A percentile compares a stretch with the other conserved stretches of the same genome.
Conservation (phyloP, 2,329 filamentous ascomycete species). For the Colletotrichum tofieldiae region DNA sequence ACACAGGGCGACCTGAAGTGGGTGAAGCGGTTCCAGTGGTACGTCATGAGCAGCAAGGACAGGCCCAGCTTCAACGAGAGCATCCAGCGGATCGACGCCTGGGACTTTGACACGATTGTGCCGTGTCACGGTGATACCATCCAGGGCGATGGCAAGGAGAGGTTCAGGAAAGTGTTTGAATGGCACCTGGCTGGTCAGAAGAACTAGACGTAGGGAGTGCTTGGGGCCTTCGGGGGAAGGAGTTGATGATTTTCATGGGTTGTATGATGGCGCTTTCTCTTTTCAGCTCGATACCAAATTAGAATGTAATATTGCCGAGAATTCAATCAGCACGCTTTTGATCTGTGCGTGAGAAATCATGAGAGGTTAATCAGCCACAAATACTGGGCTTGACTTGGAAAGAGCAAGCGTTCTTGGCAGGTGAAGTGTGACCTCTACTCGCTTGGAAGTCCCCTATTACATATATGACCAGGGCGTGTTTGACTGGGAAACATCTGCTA, state of each 20-base stretch:
- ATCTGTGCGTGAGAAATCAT: background rate
- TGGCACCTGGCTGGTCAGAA: slow-evolving; percentile 79
- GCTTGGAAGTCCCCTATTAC: background rate
- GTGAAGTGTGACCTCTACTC: background rate
- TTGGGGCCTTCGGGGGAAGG: no score
- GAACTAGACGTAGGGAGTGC: background rate
- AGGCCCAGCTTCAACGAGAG: slow-evolving; percentile 79
- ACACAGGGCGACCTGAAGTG: slow-evolving; percentile 77
- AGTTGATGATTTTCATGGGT: background rate
- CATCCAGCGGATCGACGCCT: slow-evolving; percentile 77
- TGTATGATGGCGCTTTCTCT: slow-evolving; percentile 28
- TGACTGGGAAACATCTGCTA: background rate
- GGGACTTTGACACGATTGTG: slow-evolving; percentile 89
- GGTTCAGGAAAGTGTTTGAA: slow-evolving; percentile 83
- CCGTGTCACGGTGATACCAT: slow-evolving; percentile 96
- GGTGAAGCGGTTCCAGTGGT: slow-evolving; percentile 89
- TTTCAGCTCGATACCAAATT: slow-evolving; percentile 32
- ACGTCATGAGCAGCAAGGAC: slow-evolving; percentile 73
- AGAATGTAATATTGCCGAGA: slow-evolving; percentile 8
- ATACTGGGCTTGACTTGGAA: background rate
- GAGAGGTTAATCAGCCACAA: background rate
- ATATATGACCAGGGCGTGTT: background rate
- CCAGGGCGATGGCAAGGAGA: slow-evolving; percentile 79
- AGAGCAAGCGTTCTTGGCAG: background rate
- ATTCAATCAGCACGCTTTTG: background rate